Conservation (phyloP, 2,329 filamentous ascomycete species). For the Dothistroma septosporum region DNA sequence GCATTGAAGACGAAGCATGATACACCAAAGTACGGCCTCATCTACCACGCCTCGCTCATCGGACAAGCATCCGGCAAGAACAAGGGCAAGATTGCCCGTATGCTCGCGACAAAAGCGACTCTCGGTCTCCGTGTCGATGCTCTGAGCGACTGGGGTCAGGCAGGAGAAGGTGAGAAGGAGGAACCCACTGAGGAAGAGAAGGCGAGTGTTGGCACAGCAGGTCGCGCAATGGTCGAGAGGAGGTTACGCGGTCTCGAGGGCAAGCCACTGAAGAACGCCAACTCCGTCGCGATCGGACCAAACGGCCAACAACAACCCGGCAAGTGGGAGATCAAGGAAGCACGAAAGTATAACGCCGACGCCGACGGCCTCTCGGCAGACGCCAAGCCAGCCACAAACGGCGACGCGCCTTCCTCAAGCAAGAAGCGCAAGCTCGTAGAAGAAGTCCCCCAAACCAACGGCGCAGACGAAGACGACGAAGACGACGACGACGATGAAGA, state of each 20-base stretch:
- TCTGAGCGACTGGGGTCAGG: constrained; percentile 69
- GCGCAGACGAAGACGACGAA: constrained; percentile 37
- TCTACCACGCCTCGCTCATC: constrained; percentile 88
- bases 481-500: constrained; percentile 39
- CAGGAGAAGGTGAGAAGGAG: constrained; percentile 59
- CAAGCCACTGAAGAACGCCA: constrained; percentile 71
- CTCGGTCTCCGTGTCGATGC: constrained; percentile 92
- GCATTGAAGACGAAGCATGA: constrained; percentile 99
- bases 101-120: constrained; percentile 88
- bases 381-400: constrained; percentile 57
- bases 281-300: constrained; percentile 69
- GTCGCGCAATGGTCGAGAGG: constrained; percentile 70
- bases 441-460: constrained; percentile 44
- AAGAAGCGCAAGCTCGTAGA: constrained; percentile 46
- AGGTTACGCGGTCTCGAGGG: constrained; percentile 77
- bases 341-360: constrained; percentile 89
- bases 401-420: constrained; percentile 45
- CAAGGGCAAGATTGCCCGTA: constrained; percentile 98
- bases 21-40: constrained; percentile 95
- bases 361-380: constrained; percentile 77
- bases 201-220: constrained; percentile 69
- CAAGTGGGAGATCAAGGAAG: constrained; percentile 90
- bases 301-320: constrained; percentile 59
- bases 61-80: constrained; percentile 96
- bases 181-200: constrained; percentile 81